Evolutionary conservation across 345 rosid species (phyloP), one percentile per base, ranked within the genome.

Genomic region (Theobroma cacao): DNA sequence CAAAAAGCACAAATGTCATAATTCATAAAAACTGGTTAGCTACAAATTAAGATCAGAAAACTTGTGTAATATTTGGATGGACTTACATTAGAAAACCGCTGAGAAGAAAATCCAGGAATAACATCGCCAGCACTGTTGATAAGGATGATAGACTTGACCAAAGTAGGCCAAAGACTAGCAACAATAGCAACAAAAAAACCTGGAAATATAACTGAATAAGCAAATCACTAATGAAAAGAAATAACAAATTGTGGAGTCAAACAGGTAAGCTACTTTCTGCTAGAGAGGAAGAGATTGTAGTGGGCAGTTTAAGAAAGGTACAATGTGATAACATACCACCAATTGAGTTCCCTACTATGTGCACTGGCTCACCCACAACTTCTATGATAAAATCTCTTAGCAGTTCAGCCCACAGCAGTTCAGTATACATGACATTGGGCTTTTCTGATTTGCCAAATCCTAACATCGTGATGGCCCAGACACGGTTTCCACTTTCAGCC

Each of bases 391-490:
- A 93, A 83, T 94, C 98, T 82, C 94, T 90, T 75, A 94, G 82
- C 81, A 94, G 45, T 86, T 93, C 94, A 69, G 97, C 92, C 98
- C 98, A 94, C 80, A 91, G 72, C 50, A 88, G 90, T 87, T 94
- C 98, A 13, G 94, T 93, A 83, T 94, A 93, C 28, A 90, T 86
- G 76, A 88, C 76, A 82, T 90, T 93, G 50, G 98, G 98, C 86
- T 94, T 95, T 70, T 95, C 98, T 75, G 98, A 95, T 85, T 87
- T 90, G 81, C 98, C 98, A 86, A 95, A 95, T 47, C 98, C 98
- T 73, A 95, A 72, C 68, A 89, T 40, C 59, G 94, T 91, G 77
- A 95, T 78, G 63, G 95, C 94, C 97, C 97, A 95, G 28, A 91
- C 89, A 52, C 87, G 83, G 70, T 90, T 88, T 80, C 89, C 89